Conservation (phyloP, 805 yeast species). For the Candida taoyuanica region DNA sequence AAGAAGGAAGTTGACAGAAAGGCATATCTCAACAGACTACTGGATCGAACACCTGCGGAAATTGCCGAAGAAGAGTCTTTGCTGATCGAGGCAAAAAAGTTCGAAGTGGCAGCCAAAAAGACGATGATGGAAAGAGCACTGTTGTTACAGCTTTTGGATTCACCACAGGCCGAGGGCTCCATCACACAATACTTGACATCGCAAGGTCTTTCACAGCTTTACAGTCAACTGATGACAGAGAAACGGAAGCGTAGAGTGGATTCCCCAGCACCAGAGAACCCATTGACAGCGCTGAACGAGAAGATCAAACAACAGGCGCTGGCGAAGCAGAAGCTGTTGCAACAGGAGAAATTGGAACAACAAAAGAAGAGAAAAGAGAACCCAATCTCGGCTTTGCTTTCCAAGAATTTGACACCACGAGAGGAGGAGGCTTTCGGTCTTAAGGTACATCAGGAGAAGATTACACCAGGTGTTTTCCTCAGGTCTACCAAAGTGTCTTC, state of each 20-base stretch:
- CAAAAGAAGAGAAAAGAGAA: conserved; percentile 23
- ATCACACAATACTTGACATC: conserved; percentile 76
- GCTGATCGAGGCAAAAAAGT: conserved; percentile 86
- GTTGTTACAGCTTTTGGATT: conserved; percentile 71
- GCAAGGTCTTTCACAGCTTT: conserved; percentile 84
- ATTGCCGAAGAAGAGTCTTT: conserved; percentile 96
- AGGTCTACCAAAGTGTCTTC: conserved; percentile 77
- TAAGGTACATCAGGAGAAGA: conserved; percentile 66
- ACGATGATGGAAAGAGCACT: conserved; percentile 80
- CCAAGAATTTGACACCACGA: conserved; percentile 51
- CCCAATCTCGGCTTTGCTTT: conserved; percentile 34
- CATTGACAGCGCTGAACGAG: conserved; percentile 39
- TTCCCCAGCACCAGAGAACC: conserved; percentile 37
- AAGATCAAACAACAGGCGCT: conserved; percentile 28
- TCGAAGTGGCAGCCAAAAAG: conserved; percentile 88
- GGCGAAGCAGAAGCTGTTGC: conserved; percentile 23
- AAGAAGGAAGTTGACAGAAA: conserved; percentile 76
- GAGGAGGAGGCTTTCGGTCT: conserved; percentile 87
- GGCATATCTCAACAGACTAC: conserved; percentile 66
- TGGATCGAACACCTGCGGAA: conserved; percentile 89
- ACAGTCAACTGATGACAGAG: conserved; percentile 70
- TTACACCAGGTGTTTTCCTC: conserved; percentile 67
- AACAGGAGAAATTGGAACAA: conserved; percentile 22
- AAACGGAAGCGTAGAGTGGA: conserved; percentile 49
- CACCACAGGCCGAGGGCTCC: conserved; percentile 75